phyloP scores from a whole-genome alignment of 306 rosid genomes.

The Cotoneaster glaucophyllus region DNA sequence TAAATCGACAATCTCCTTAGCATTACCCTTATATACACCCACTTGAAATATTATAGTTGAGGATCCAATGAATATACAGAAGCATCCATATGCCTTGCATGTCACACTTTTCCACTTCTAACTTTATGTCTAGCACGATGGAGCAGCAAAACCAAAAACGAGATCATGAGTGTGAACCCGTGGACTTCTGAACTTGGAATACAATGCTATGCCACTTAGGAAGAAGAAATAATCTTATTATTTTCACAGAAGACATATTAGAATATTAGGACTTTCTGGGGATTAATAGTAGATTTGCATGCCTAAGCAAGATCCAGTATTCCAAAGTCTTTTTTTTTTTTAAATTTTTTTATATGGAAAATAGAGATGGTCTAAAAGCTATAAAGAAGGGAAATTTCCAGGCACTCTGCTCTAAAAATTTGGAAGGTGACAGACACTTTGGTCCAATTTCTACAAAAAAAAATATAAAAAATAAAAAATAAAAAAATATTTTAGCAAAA shows the following conservation, averaged over 20 bases:
- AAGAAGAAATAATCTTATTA: no score
- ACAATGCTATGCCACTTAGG: no score
- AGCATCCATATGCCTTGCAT: background rate
- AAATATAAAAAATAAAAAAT: no score
- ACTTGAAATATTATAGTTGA: background rate
- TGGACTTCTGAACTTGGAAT: background rate
- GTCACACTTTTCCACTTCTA: background rate
- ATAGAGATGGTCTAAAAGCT: background rate
- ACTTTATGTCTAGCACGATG: background rate
- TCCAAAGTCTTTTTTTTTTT: background rate
- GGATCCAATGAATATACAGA: slow-evolving; percentile 15
- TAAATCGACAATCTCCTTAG: no score
- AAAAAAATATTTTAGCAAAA: background rate
- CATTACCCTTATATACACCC: background rate
- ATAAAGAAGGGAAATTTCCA: background rate
- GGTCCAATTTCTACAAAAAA: background rate
- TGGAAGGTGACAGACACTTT: background rate
- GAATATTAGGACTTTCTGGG: background rate
- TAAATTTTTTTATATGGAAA: background rate
- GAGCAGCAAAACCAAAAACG: background rate
- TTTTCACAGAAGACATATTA: background rate
- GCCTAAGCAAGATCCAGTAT: background rate
- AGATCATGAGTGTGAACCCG: slow-evolving; percentile 10
- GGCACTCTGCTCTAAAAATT: background rate
- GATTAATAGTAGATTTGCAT: background rate